phyloP scores from a whole-genome alignment of 345 rosid species.

The Acer negundo region DNA sequence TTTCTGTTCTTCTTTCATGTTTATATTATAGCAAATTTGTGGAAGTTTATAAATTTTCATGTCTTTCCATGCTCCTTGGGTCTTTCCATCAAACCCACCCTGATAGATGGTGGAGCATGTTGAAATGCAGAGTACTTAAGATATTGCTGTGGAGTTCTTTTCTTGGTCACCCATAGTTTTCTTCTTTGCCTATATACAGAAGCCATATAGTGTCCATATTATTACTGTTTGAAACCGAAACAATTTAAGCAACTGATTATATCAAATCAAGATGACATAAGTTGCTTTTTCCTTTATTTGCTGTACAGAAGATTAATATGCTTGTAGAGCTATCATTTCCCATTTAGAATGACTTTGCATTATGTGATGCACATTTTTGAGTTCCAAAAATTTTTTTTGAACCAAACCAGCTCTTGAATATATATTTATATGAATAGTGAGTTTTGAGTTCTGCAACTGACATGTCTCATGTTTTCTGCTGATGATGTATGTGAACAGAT shows the following conservation, averaged over 20 bases:
- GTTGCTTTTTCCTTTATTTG: conserved; percentile 1
- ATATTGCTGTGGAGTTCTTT: background rate
- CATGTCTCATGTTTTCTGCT: conserved; percentile 12
- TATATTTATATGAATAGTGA: background rate
- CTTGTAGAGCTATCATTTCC: background rate
- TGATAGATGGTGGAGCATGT: background rate
- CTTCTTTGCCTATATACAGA: background rate
- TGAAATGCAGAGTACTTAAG: background rate
- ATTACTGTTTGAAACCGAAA: background rate
- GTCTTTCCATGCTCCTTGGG: background rate
- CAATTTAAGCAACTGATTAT: background rate
- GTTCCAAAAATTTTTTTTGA: background rate
- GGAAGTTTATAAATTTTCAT: background rate
- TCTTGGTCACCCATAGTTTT: background rate
- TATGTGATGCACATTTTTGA: conserved; percentile 8
- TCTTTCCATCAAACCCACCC: background rate
- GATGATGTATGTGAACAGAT: conserved; percentile 52
- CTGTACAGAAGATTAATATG: background rate
- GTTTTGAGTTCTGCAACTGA: conserved; percentile 5
- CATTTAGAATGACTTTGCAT: conserved; percentile 11
- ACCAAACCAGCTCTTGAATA: background rate
- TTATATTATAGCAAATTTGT: background rate
- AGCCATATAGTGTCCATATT: background rate
- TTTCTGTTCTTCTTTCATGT: conserved; percentile 1
- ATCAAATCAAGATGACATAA: background rate